Evolutionary conservation across 179 eudicot species (phyloP), one percentile per base, ranked within the genome.

Genomic region (Silene coronaria): DNA sequence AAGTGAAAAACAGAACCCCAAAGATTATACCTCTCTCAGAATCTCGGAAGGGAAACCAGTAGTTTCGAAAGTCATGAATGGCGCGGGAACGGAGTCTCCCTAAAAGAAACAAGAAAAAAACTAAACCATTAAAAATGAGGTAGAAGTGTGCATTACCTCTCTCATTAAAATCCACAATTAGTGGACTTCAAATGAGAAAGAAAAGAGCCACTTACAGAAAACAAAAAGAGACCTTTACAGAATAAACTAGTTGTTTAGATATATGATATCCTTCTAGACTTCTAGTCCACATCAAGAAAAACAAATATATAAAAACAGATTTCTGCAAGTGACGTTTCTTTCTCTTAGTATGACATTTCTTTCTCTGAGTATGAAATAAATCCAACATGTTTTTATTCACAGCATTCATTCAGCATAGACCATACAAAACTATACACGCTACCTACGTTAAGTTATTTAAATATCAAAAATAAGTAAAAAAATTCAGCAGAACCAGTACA

Each of bases 1-100:
- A 48, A 8, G 12, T 8, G 63, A n/a, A 30, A 32, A 32, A 32
- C 53, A 34, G 83, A 30, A 65, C 55, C 55, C 28, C 61, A 67
- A 38, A 48, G 79, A 75, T 28, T 76, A 84, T 89, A 96, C 99
- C 99, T 93, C 97, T 82, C 83, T 86, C 62, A 96, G 85, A 70
- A 93, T 66, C 84, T 96, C 99, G 1, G 89, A 71, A 19, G 97
- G 96, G 71, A 96, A 88, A 59, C 96, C 93, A 84, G 96, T 84
- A 75, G 82, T 84, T 81, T 96, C 97, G 83, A 96, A 96, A 75
- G 93, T 84, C 53, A 76, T 83, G 77, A 87, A 89, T 46, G 99
- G 96, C 67, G 85, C 76, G 21, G 99, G 99, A 23, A 89, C 97
- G 82, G 74, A 75, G 38, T 73, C 84, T 78, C 99, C 99, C 99